Evolutionary conservation across 176 grass and related monocot species (phyloP).

Genomic region (Luzula sylvatica): DNA sequence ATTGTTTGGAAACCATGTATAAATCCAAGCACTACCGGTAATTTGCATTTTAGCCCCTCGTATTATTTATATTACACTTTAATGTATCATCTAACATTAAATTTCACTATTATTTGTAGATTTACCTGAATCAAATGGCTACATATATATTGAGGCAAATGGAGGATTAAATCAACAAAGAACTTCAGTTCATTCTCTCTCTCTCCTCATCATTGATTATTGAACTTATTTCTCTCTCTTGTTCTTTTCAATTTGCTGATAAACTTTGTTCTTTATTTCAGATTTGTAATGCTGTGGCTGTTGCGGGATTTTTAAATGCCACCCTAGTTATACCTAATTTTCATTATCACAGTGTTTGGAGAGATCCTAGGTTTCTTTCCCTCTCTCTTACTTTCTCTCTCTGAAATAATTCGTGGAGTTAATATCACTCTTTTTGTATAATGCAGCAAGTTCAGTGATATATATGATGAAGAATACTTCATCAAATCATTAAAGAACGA

Average conservation of each 20-base stretch:
- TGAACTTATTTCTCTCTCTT: not conserved
- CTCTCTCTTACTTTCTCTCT: not conserved
- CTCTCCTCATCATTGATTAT: slow-evolving; percentile 1
- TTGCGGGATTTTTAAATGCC: slow-evolving; percentile 93
- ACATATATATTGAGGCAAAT: slow-evolving; percentile 96
- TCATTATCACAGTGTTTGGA: slow-evolving; percentile 99
- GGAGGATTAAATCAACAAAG: slow-evolving; percentile 98
- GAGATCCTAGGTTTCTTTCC: slow-evolving; percentile 71
- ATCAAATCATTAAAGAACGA: slow-evolving; percentile 71
- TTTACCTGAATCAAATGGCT: slow-evolving; percentile 86
- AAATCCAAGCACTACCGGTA: slow-evolving; percentile 63
- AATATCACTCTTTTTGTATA: slow-evolving; percentile 5
- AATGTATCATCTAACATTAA: slow-evolving; percentile 25
- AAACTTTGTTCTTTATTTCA: slow-evolving; percentile 30
- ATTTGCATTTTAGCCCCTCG: not conserved
- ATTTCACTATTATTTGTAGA: slow-evolving; percentile 29
- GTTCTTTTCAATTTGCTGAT: slow-evolving; percentile 7
- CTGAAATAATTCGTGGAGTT: not conserved
- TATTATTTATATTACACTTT: slow-evolving; percentile 6
- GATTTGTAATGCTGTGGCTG: slow-evolving; percentile 99
- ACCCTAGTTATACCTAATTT: slow-evolving; percentile 95
- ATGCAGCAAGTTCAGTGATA: slow-evolving; percentile 93
- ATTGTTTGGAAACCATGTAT: slow-evolving; percentile 71
- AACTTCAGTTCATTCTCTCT: slow-evolving; percentile 57
- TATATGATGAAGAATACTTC: slow-evolving; percentile 85